These are phyloP conservation scores for Trametes maxima DNA, from an alignment of 768 basidiomycete genomes.

Conservation along the genomic window DNA sequence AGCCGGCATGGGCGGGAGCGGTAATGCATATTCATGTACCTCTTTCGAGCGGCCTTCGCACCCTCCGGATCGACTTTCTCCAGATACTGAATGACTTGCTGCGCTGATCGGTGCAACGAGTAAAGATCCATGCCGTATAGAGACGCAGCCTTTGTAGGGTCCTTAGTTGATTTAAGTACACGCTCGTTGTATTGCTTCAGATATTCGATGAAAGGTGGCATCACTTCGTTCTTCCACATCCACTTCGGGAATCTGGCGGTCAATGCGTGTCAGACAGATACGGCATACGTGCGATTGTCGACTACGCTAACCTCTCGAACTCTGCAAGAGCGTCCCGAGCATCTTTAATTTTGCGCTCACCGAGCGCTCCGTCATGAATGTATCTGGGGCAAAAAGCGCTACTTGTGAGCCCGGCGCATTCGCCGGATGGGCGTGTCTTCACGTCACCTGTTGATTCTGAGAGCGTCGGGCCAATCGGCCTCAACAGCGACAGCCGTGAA, in stretches of 20 bases:
- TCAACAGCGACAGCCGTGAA: constrained; percentile 34
- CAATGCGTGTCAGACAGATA: neutral
- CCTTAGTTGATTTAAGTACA: constrained; percentile 16
- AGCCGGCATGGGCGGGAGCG: neutral
- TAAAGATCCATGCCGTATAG: constrained; percentile 36
- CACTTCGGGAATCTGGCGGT: constrained; percentile 32
- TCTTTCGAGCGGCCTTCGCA: constrained; percentile 29
- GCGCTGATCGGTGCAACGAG: constrained; percentile 30
- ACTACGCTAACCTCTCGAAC: constrained; percentile 25
- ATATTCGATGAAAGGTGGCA: constrained; percentile 30
- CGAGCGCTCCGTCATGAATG: constrained; percentile 24
- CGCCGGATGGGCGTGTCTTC: neutral
- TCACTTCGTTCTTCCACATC: constrained; percentile 37
- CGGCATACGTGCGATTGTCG: neutral
- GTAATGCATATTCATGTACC: constrained; percentile 16
- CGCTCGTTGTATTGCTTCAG: constrained; percentile 27
- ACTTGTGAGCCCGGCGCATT: neutral
- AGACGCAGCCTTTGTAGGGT: constrained; percentile 24
- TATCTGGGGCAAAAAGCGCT: constrained; percentile 17
- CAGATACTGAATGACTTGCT: constrained; percentile 32
- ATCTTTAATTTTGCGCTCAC: constrained; percentile 16
- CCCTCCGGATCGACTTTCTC: constrained; percentile 31
- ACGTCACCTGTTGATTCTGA: constrained; percentile 31
- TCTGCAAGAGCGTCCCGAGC: constrained; percentile 23
- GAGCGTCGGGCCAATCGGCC: constrained; percentile 38